phyloP scores from a whole-genome alignment of 129 eudicot species.

The Cynara cardunculus region DNA sequence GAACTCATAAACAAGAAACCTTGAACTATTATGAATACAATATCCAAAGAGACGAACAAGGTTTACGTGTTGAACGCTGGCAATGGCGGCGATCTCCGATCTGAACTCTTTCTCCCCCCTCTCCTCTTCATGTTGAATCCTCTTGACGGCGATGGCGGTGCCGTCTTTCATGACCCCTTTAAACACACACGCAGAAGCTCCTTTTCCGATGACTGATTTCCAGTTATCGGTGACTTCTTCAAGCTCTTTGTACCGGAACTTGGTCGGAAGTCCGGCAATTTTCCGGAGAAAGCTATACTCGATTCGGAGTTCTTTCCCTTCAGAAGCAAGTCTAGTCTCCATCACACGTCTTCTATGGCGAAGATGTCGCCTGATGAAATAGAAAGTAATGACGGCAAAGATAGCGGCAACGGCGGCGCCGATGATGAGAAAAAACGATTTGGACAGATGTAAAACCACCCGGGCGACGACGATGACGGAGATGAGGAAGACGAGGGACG shows the following conservation, averaged over 20 bases:
- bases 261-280: conserved; percentile 82
- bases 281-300: conserved; percentile 85
- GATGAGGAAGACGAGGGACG: conserved; percentile 33
- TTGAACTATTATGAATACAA: conserved; percentile 35
- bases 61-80: conserved; percentile 80
- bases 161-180: conserved; percentile 71
- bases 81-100: conserved; percentile 84
- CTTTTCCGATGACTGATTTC: conserved; percentile 55
- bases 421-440: conserved; percentile 43
- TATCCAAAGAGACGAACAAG: conserved; percentile 71
- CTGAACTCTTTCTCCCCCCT: conserved; percentile 70
- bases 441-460: conserved; percentile 28
- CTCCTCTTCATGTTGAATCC: conserved; percentile 68
- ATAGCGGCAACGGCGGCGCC: conserved; percentile 67
- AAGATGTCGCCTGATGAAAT: conserved; percentile 39
- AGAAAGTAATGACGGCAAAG: conserved; percentile 37
- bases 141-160: conserved; percentile 61
- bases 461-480: conserved; percentile 43
- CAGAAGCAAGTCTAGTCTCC: conserved; percentile 46
- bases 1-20: conserved; percentile 65
- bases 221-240: conserved; percentile 68
- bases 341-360: conserved; percentile 32
- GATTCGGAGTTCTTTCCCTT: conserved; percentile 69
- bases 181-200: conserved; percentile 67
- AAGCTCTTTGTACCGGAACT: conserved; percentile 57